These are phyloP conservation scores for Colletotrichum sp. DNA, from an alignment of 2,329 filamentous ascomycete genomes.

Conservation along the genomic window DNA sequence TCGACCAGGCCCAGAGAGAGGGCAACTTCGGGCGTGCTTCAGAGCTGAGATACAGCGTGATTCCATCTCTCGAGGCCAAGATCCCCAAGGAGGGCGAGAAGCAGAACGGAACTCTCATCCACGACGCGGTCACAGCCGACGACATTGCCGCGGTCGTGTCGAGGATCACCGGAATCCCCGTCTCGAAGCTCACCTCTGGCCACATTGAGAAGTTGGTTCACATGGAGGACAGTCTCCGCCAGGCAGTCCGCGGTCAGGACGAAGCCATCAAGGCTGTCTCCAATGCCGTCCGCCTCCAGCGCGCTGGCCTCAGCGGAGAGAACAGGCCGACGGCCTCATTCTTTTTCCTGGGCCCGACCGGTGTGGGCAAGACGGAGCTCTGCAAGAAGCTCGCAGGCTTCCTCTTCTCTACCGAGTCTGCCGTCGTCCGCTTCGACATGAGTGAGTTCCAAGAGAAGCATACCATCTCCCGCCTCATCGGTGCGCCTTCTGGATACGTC, in stretches of 20 bases:
- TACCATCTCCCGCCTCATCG: conserved; percentile 91
- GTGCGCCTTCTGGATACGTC: conserved; percentile 91
- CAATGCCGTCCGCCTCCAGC: conserved; percentile 91
- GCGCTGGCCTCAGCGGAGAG: conserved; percentile 89
- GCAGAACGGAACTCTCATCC: conserved; percentile 68
- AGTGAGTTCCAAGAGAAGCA: conserved; percentile 97
- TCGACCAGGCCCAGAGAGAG: conserved; percentile 85
- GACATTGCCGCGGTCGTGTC: conserved; percentile 95
- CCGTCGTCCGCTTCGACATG: conserved; percentile 96
- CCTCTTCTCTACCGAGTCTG: conserved; percentile 89
- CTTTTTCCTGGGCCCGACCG: conserved; percentile 97
- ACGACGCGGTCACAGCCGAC: conserved; percentile 93
- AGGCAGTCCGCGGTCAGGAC: conserved; percentile 90
- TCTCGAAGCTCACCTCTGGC: conserved; percentile 89
- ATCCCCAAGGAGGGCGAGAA: conserved; percentile 75
- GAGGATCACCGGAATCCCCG: conserved; percentile 88
- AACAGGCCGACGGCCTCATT: conserved; percentile 92
- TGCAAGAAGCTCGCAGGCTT: conserved; percentile 96
- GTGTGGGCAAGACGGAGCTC: conserved; percentile 95
- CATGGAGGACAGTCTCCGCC: conserved; percentile 89
- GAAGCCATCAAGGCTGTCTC: conserved; percentile 91
- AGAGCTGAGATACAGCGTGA: conserved; percentile 86
- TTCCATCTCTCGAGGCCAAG: conserved; percentile 80
- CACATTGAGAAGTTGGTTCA: conserved; percentile 94
- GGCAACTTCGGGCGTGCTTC: conserved; percentile 92